phyloP scores from a whole-genome alignment of 768 basidiomycete genomes.

The Russula dissimulans region DNA sequence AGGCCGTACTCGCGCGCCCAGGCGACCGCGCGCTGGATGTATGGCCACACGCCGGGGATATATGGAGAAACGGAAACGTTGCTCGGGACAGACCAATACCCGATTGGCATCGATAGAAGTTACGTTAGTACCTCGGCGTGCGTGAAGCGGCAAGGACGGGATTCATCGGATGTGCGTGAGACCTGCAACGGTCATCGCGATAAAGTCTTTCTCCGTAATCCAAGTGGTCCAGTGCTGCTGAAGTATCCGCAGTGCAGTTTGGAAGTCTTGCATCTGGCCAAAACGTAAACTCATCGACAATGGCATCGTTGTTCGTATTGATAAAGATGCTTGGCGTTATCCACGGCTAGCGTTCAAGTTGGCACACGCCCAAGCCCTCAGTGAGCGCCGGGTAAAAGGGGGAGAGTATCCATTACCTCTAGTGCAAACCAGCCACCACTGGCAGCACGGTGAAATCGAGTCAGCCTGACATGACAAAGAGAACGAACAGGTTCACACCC shows the following conservation, averaged over 20 bases:
- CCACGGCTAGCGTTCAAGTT: conserved; percentile 57
- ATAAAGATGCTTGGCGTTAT: conserved; percentile 70
- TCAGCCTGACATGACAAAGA: not conserved
- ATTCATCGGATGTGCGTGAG: conserved; percentile 62
- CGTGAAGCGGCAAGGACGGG: not conserved
- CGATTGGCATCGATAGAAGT: conserved; percentile 35
- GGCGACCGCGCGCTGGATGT: conserved; percentile 50
- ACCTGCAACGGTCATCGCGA: conserved; percentile 53
- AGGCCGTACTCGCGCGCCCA: conserved; percentile 57
- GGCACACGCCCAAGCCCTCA: not conserved
- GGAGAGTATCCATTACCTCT: conserved; percentile 30
- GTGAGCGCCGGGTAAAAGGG: not conserved
- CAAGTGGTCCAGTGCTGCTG: conserved; percentile 53
- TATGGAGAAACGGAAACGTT: conserved; percentile 45
- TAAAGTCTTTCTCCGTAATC: conserved; percentile 65
- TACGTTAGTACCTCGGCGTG: not conserved
- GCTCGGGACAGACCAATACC: conserved; percentile 76
- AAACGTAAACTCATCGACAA: conserved; percentile 59
- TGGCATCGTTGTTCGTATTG: conserved; percentile 43
- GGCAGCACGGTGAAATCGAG: not conserved
- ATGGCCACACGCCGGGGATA: conserved; percentile 56
- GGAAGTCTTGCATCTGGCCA: conserved; percentile 40
- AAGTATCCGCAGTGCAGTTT: conserved; percentile 36
- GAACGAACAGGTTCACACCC: conserved; percentile 55
- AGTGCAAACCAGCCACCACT: conserved; percentile 60